These are phyloP conservation scores for Cadophora gregata DNA, from an alignment of 2,329 filamentous ascomycete species.

Conservation along the genomic window DNA sequence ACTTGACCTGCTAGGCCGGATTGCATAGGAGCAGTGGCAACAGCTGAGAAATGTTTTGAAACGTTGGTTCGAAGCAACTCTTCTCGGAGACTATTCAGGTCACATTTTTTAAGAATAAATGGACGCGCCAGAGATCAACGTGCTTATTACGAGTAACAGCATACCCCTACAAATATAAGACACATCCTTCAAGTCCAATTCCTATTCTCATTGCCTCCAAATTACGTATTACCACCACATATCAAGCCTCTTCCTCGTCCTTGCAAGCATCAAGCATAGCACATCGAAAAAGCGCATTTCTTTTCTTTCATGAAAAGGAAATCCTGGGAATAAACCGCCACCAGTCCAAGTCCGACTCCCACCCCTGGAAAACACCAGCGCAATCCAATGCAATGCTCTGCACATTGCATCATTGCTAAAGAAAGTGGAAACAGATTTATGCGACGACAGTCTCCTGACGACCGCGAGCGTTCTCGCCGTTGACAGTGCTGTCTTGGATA, in stretches of 20 bases:
- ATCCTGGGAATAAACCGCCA: constrained; percentile 39
- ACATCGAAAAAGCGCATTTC: constrained; percentile 1
- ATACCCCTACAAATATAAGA: constrained; percentile 22
- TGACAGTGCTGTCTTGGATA: constrained; percentile 58
- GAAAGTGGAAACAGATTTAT: constrained; percentile 27
- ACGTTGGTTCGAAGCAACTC: too few species aligned
- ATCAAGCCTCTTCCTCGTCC: constrained; percentile 14
- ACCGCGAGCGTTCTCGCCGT: constrained; percentile 59
- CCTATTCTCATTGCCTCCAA: background rate
- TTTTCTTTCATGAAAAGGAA: constrained; percentile 20
- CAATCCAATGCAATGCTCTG: constrained; percentile 11
- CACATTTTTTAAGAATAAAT: too few species aligned
- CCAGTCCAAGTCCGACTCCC: constrained; percentile 32
- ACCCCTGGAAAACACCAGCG: constrained; percentile 16
- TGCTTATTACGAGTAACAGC: constrained; percentile 9
- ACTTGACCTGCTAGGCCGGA: too few species aligned
- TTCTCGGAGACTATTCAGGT: too few species aligned
- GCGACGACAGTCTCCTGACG: constrained; percentile 54
- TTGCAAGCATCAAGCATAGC: constrained; percentile 10
- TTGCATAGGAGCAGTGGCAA: too few species aligned
- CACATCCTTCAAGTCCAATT: background rate
- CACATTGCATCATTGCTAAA: constrained; percentile 6
- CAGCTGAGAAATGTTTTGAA: background rate
- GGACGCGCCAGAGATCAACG: constrained; percentile 5
- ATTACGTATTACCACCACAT: constrained; percentile 33